phyloP scores from a whole-genome alignment of 164 flowering plant genomes.

The Dillenia suffruticosa region DNA sequence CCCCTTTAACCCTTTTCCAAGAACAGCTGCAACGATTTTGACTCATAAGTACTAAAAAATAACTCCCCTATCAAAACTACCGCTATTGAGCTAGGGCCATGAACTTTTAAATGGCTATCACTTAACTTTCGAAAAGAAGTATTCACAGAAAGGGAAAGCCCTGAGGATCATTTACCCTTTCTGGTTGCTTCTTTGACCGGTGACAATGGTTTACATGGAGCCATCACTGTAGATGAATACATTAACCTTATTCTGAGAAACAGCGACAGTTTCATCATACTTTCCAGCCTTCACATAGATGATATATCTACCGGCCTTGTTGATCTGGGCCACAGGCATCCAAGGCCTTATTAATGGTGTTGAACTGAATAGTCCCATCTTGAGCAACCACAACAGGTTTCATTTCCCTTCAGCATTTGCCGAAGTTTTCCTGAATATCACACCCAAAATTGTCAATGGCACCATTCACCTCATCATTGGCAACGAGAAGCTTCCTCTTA shows the following conservation, averaged over 20 bases:
- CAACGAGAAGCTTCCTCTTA: constrained; percentile 2
- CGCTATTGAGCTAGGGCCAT: background rate
- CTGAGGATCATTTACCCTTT: constrained; percentile 19
- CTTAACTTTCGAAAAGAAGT: background rate
- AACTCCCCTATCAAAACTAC: no score
- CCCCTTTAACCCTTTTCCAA: constrained; percentile 14
- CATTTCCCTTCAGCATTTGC: constrained; percentile 2
- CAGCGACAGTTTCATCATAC: constrained; percentile 30
- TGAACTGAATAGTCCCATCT: constrained; percentile 58
- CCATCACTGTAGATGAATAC: constrained; percentile 52
- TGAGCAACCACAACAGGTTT: constrained; percentile 43
- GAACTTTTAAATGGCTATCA: background rate
- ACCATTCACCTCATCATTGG: constrained; percentile 7
- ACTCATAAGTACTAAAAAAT: background rate
- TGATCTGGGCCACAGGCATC: constrained; percentile 25
- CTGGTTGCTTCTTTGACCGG: constrained; percentile 25
- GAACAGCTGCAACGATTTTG: constrained; percentile 22
- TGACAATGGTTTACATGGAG: constrained; percentile 30
- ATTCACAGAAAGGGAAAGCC: constrained; percentile 37
- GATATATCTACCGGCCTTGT: constrained; percentile 13
- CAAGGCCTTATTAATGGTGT: constrained; percentile 40
- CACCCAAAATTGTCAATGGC: constrained; percentile 32
- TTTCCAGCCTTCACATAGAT: constrained; percentile 53
- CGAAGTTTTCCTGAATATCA: constrained; percentile 30
- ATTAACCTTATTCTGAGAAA: constrained; percentile 14